phyloP scores from a whole-genome alignment of 2,329 filamentous ascomycete genomes.

The Onygenales sp. region DNA sequence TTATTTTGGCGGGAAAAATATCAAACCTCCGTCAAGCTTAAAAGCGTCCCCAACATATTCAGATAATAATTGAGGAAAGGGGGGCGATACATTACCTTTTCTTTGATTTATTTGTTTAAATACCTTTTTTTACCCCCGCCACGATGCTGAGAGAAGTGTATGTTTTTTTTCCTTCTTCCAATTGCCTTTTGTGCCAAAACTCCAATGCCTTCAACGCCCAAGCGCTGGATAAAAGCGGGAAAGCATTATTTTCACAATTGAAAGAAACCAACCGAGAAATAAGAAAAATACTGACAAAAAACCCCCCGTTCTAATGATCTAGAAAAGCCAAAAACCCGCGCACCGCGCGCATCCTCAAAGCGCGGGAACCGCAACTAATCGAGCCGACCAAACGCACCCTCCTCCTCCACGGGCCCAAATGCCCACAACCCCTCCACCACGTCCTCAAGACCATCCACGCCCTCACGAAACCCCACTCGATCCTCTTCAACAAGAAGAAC shows the following conservation, averaged over 20 bases:
- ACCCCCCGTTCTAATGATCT: constrained; percentile 1
- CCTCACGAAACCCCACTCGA: constrained; percentile 71
- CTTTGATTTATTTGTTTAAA: not conserved
- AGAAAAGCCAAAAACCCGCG: constrained; percentile 71
- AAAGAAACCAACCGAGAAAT: not conserved
- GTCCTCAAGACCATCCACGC: constrained; percentile 77
- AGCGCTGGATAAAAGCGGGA: no score
- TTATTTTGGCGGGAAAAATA: no score
- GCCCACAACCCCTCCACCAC: constrained; percentile 72
- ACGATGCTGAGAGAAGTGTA: constrained; percentile 37
- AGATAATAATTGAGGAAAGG: not conserved
- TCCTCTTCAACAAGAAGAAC: constrained; percentile 97
- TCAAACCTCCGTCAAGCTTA: no score
- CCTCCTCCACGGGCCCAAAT: constrained; percentile 78
- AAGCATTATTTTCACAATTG: not conserved
- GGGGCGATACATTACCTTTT: not conserved
- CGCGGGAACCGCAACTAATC: constrained; percentile 76
- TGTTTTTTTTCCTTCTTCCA: constrained; percentile 4
- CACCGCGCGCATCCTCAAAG: constrained; percentile 89
- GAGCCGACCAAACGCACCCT: constrained; percentile 88
- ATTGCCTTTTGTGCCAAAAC: not conserved
- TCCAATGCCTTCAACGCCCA: not conserved
- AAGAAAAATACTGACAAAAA: not conserved
- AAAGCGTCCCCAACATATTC: no score
- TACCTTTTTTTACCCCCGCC: not conserved